phyloP scores from a whole-genome alignment of 2,329 filamentous ascomycete species.

The Colletotrichum sp. region DNA sequence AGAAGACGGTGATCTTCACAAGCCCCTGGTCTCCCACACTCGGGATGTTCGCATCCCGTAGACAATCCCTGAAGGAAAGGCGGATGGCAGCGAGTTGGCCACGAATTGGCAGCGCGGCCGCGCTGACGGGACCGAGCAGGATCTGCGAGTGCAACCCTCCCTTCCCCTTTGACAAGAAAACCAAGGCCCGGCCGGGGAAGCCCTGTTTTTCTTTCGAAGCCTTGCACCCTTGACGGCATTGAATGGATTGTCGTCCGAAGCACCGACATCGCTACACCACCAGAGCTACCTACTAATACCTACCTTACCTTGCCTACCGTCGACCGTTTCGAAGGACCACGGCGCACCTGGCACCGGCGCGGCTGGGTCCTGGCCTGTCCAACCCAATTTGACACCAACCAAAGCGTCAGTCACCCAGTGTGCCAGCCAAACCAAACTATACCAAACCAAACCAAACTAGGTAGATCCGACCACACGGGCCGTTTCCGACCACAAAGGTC shows the following conservation, averaged over 20 bases:
- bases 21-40: neutral
- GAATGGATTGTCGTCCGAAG: neutral
- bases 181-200: neutral
- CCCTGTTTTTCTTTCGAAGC: neutral
- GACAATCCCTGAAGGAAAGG: slow-evolving; percentile 1
- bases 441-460: neutral
- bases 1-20: neutral
- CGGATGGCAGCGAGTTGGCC: slow-evolving; percentile 9
- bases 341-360: neutral
- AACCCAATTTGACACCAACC: neutral
- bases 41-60: slow-evolving; percentile 12
- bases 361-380: neutral
- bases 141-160: neutral
- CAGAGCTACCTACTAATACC: neutral
- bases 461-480: neutral
- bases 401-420: neutral
- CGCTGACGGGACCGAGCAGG: slow-evolving; percentile 11
- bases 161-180: neutral
- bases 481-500: slow-evolving; percentile 2
- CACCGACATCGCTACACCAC: neutral
- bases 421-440: neutral
- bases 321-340: slow-evolving; percentile 1
- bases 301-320: neutral
- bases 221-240: neutral
- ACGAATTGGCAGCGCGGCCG: slow-evolving; percentile 6